A percentile compares a stretch with the other conserved stretches of the same genome.
These are phyloP conservation scores for Avena sativa DNA, from an alignment of 176 grass and related monocot species.

Conservation along the genomic window DNA sequence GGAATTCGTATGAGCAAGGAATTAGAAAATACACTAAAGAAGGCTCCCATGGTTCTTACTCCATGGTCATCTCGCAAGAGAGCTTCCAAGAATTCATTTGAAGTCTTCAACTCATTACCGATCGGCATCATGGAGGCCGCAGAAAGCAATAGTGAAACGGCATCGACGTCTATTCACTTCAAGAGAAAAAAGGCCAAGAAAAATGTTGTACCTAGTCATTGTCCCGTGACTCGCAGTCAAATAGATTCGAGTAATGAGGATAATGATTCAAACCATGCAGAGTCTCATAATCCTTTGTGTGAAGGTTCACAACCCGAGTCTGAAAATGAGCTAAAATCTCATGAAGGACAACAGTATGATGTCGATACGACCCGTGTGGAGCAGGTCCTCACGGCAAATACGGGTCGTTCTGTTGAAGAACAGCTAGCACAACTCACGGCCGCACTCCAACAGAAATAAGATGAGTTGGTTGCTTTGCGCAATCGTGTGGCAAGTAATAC, in stretches of 20 bases:
- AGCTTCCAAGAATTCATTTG: neutral
- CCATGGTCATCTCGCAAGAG: neutral
- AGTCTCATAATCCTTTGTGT: neutral
- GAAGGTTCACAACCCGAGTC: too few species aligned
- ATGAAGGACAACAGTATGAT: too few species aligned
- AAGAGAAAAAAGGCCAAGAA: constrained; percentile 13
- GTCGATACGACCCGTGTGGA: too few species aligned
- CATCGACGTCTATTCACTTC: neutral
- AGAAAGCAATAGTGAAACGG: too few species aligned
- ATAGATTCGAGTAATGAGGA: neutral
- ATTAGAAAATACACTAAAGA: neutral
- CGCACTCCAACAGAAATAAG: too few species aligned
- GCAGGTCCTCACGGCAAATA: too few species aligned
- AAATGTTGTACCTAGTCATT: neutral
- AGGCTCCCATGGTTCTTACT: neutral
- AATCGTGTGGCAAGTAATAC: neutral
- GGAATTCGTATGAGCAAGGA: neutral
- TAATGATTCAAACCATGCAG: neutral
- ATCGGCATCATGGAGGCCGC: too few species aligned
- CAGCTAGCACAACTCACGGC: too few species aligned
- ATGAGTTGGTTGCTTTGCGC: too few species aligned
- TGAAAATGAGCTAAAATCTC: too few species aligned
- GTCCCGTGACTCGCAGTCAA: neutral
- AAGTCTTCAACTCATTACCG: too few species aligned
- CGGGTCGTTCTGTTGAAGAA: too few species aligned